Evolutionary conservation across 2,329 filamentous ascomycete genomes (phyloP), one percentile per base, ranked within the genome.

Genomic region (Waltergamsia citrina): DNA sequence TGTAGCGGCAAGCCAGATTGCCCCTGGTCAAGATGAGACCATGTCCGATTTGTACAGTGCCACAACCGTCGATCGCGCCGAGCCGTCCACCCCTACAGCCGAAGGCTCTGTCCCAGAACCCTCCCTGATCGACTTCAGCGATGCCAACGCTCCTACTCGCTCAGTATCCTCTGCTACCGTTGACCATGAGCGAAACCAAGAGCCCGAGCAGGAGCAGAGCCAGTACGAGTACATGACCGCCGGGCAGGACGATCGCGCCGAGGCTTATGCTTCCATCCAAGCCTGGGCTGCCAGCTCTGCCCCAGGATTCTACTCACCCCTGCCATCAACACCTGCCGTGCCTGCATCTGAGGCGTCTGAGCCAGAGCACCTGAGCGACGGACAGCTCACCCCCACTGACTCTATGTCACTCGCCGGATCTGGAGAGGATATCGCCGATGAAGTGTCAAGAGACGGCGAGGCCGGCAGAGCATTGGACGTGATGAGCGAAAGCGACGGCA

Each of bases 211-310:
- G n/a, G n/a, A n/a, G n/a, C n/a, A n/a, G n/a, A n/a, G n/a, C n/a
- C n/a, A 31, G 18, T 6, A 33, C 20, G 68, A 73, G 44, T 72
- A 61, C 52, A 65, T 71, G 59, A 69, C 69, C 1, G 65, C 69
- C 7, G 63, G 66, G 27, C 62, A 70, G 43, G 59, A 66, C 4
- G 56, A 65, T 36, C 53, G 51, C 15, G 49, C 59, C 11, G 63
- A 69, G 11, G 65, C 69, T 2, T 78, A 69, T 46, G 67, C 69
- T 29, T 75, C 72, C 2, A 79, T 80, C 43, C 73, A 80, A 47
- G 76, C 75, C 0, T 80, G 76, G 75, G 74, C 75, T 2, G 66
- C 75, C 43, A 57, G 64, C 38, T 69, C 68, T 5, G 58, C 58
- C 46, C 10, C 26, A 3, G 63, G 65, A 45, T 78, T 78, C 46